Conservation (phyloP, 768 basidiomycete genomes). For the Lyophyllum shimeji region DNA sequence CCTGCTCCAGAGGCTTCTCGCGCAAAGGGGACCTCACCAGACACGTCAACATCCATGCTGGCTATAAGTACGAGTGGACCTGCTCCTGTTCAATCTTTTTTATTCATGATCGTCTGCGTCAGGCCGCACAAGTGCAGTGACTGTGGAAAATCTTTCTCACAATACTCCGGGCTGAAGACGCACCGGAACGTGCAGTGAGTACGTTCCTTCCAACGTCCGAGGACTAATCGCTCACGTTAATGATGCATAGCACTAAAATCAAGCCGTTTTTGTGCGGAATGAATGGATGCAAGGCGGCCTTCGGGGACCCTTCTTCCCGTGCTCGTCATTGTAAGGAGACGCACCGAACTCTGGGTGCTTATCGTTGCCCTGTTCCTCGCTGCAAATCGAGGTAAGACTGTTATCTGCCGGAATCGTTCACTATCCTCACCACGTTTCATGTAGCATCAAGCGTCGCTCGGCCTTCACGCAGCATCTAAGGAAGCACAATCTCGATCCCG, state of each 20-base stretch:
- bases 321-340: constrained; percentile 64
- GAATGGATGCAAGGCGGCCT: constrained; percentile 44
- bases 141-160: constrained; percentile 59
- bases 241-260: constrained; percentile 38
- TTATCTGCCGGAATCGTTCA: not conserved
- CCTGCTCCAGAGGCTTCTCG: constrained; percentile 50
- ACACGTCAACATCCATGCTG: constrained; percentile 51
- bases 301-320: constrained; percentile 72
- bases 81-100: not conserved
- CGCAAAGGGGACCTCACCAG: constrained; percentile 63
- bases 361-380: constrained; percentile 41
- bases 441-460: constrained; percentile 64
- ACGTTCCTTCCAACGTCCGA: not conserved
- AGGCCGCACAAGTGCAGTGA: constrained; percentile 53
- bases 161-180: constrained; percentile 58
- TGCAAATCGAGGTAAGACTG: constrained; percentile 48
- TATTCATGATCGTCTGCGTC: not conserved
- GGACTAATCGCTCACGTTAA: not conserved
- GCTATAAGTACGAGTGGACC: constrained; percentile 43
- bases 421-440: constrained; percentile 1
- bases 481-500: constrained; percentile 43
- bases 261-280: constrained; percentile 56
- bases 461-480: constrained; percentile 55
- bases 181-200: constrained; percentile 69
- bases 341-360: constrained; percentile 43